Base-by-base conservation (phyloP, 2,329 filamentous ascomycete species). In the Alternaria brassicae region DNA sequence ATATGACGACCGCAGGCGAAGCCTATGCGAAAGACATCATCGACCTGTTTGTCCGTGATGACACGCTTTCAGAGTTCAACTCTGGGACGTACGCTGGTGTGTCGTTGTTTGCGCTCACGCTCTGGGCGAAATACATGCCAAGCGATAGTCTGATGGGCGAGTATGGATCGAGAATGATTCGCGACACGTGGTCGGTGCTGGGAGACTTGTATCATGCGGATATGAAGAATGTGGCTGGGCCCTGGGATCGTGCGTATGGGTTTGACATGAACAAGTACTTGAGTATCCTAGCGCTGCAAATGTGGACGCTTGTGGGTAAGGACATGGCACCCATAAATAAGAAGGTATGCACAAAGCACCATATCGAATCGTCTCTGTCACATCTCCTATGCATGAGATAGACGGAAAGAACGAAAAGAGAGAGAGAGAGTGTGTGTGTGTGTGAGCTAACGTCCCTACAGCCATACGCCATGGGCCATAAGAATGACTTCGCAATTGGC, bases 241-340 rank as follows among this genome's bases (percentile, higher is more conserved):
- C 87, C 0, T 89, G 87, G 87, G 87, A 89, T 71, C 82, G 87
- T 0, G 79, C 82, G 0, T 89, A 89, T 61, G 86, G 86, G 0
- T 88, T 83, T 57, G 86, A 89, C 59, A 88, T 89, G 86, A 88
- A 86, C 54, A 77, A 81, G 6, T 89, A 89, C 65, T 71, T 88
- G 4, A 84, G 84, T 52, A 80, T 89, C 48, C 82, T 88, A 71
- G 83, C 83, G 0, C 71, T 86, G 13, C 86, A 86, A 74, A 80
- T 89, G 61, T 89, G 86, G 86, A 81, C 83, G 0, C 59, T 87
- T 4, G 77, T 86, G 5, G 85, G 85, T 8, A 83, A 85, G 42
- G 71, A 78, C 3, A 70, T 72, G 6, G 73, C 77, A 3, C 76
- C 77, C 0, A 65, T 80, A 3, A 67, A 75, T 37, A 45, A 62